phyloP scores from a whole-genome alignment of 2,329 filamentous ascomycete genomes.

The Clonostachys rosea region DNA sequence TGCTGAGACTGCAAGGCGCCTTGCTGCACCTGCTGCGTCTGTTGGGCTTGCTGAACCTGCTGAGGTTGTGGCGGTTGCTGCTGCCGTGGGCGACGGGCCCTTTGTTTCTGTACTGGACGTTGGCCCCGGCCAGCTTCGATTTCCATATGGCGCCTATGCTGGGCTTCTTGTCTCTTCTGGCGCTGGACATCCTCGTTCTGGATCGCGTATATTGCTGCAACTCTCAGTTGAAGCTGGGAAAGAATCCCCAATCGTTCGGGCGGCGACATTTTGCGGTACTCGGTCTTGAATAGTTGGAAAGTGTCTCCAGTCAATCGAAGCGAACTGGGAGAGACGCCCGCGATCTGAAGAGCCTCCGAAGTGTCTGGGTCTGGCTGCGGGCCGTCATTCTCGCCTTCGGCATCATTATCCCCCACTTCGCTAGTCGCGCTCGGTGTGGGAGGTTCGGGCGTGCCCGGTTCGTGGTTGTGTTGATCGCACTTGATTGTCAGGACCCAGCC shows the following conservation, averaged over 20 bases:
- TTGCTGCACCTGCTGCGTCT: slow-evolving; percentile 9
- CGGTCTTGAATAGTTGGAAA: slow-evolving; percentile 35
- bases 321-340: slow-evolving; percentile 28
- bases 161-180: slow-evolving; percentile 27
- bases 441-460: slow-evolving; percentile 35
- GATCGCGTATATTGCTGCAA: slow-evolving; percentile 37
- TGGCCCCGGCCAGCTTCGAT: slow-evolving; percentile 24
- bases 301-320: slow-evolving; percentile 35
- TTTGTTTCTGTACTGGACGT: slow-evolving; percentile 13
- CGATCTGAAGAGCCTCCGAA: slow-evolving; percentile 27
- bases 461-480: slow-evolving; percentile 38
- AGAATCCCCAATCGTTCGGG: slow-evolving; percentile 29
- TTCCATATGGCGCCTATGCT: slow-evolving; percentile 28
- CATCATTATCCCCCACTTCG: slow-evolving; percentile 25
- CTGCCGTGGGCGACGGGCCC: slow-evolving; percentile 7
- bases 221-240: slow-evolving; percentile 32
- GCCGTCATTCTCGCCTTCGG: slow-evolving; percentile 6
- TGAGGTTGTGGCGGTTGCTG: slow-evolving; percentile 14
- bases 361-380: slow-evolving; percentile 28
- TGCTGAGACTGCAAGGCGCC: too few species aligned
- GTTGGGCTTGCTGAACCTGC: slow-evolving; percentile 6
- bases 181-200: slow-evolving; percentile 38
- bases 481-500: slow-evolving; percentile 38
- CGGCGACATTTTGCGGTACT: slow-evolving; percentile 35
- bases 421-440: slow-evolving; percentile 23